Evolutionary conservation across 176 grass and related monocot species (phyloP).

Genomic region (Ensete glaucum): DNA sequence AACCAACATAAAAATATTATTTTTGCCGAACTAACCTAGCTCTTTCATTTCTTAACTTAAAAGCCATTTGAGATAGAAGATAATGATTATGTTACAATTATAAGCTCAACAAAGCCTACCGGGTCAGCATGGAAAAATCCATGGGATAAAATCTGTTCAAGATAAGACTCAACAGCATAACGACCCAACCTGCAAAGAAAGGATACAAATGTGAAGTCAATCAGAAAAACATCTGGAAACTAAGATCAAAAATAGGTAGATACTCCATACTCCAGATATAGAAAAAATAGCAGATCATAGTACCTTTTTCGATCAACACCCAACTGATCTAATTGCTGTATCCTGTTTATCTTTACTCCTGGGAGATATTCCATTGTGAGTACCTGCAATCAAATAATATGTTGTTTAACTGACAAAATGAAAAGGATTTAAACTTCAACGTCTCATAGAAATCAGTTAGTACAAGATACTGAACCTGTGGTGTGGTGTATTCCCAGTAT

Average conservation of each 20-base stretch:
- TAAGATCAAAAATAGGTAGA: background rate
- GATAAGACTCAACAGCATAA: slow-evolving; percentile 93
- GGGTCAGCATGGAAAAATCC: slow-evolving; percentile 99
- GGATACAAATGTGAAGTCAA: slow-evolving; percentile 6
- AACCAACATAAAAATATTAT: no score
- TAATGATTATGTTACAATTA: no score
- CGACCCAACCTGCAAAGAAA: slow-evolving; percentile 61
- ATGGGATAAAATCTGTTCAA: slow-evolving; percentile 95
- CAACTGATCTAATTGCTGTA: slow-evolving; percentile 93
- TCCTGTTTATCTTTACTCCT: slow-evolving; percentile 99
- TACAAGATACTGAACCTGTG: slow-evolving; percentile 58
- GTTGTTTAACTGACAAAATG: background rate
- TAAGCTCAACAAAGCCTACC: slow-evolving; percentile 34
- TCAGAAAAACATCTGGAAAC: background rate
- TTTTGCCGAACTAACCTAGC: no score
- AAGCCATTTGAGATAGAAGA: background rate
- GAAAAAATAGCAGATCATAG: slow-evolving; percentile 11
- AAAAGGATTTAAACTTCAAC: slow-evolving; percentile 5
- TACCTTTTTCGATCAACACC: slow-evolving; percentile 95
- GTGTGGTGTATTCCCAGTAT: slow-evolving; percentile 83
- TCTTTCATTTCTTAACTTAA: background rate
- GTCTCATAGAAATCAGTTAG: slow-evolving; percentile 15
- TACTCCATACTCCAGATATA: background rate
- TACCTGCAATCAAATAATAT: slow-evolving; percentile 46
- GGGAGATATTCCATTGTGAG: slow-evolving; percentile 98